Evolutionary conservation across 495 filamentous ascomycete species (phyloP), one percentile per base, ranked within the genome.

Genomic region (Hyaloscypha finlandica): DNA sequence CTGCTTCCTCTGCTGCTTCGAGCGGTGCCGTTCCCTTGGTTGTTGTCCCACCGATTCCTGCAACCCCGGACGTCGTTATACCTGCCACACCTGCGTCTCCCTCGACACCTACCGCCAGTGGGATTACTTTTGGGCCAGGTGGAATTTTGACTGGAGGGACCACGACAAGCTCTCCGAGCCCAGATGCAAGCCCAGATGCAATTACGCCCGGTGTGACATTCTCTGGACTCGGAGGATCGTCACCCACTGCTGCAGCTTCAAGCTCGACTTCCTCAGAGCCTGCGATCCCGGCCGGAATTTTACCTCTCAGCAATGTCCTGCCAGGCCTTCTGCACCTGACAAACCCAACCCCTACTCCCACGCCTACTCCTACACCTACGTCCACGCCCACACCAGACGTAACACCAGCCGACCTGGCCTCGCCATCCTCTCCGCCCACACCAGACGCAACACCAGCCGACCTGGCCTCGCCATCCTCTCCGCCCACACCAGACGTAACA

Each of bases 341-440:
- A 4, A 54, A 6, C 16, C 9, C 9, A 11, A 20, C 51, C 19
- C 8, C 51, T 1, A n/a, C 51, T 14, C 19, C 51, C 1, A n/a
- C 25, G 1, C 25, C 25, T 1, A 25, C 25, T 2, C 25, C 25
- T 25, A 25, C 25, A 1, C 25, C 25, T 2, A 25, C 19, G 19
- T 3, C 51, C 0, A 53, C 51, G 8, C 19, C 22, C 6, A n/a
- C 19, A n/a, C 19, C 31, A 37, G 31, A 8, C 31, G 8, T 19
- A 37, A 70, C 77, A 57, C 76, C 72, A 60, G 70, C 74, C 62
- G 74, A 77, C 57, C 65, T 65, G 31, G 68, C 65, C 1, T 62
- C 70, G 9, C 70, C 74, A 42, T 53, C 64, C 58, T 63, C 19
- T 12, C 2, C 51, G 16, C 35, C 35, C 19, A 11, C 51, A n/a